These are phyloP conservation scores for Metschnikowia hibisci DNA, from an alignment of 805 yeast species.

Conservation along the genomic window DNA sequence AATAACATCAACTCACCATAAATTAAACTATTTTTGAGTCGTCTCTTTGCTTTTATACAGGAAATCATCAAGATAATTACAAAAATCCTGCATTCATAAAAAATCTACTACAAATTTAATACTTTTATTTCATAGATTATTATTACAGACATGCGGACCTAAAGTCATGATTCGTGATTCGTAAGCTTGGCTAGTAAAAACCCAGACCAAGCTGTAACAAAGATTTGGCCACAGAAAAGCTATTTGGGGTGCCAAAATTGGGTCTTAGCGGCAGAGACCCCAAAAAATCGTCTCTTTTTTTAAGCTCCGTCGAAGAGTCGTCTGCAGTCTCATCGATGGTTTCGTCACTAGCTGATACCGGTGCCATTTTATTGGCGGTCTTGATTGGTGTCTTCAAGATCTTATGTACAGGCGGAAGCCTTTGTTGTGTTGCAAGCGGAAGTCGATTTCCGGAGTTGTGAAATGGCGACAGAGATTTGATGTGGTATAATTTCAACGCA, in stretches of 20 bases:
- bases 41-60: no score
- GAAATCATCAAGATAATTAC: no score
- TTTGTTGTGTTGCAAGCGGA: slow-evolving; percentile 12
- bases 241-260: slow-evolving; percentile 42
- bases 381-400: slow-evolving; percentile 44
- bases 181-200: slow-evolving; percentile 12
- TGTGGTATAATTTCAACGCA: slow-evolving; percentile 33
- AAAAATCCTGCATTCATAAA: no score
- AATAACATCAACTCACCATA: no score
- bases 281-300: slow-evolving; percentile 22
- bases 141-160: neutral
- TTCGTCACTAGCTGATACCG: slow-evolving; percentile 20
- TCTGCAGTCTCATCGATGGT: slow-evolving; percentile 21
- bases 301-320: slow-evolving; percentile 16
- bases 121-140: no score
- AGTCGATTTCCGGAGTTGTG: slow-evolving; percentile 19
- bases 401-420: slow-evolving; percentile 39
- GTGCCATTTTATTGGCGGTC: slow-evolving; percentile 22
- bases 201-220: slow-evolving; percentile 41
- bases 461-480: slow-evolving; percentile 34
- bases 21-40: no score
- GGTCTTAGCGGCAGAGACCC: slow-evolving; percentile 33
- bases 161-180: neutral
- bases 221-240: slow-evolving; percentile 43
- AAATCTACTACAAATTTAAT: no score